Base-by-base conservation (phyloP, 345 rosid genomes). In the Boechera stricta region DNA sequence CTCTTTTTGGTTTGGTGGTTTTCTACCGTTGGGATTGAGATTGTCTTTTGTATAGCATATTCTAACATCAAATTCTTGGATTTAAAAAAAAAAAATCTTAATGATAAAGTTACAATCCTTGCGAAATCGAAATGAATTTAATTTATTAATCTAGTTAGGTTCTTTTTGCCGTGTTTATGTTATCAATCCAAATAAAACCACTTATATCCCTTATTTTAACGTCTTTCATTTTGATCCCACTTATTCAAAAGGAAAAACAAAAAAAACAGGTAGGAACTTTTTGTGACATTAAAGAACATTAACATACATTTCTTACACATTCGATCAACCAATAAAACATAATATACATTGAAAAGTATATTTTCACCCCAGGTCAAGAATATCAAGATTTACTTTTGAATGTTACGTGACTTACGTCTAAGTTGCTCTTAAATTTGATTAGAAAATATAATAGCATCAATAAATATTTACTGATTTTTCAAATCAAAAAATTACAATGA, bases 1-100 rank as follows among this genome's bases (percentile, higher is more conserved):
- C 53, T 53, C 31, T n/a, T 62, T 62, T 44, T 44, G 44, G 32
- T 69, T 69, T 33, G 42, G 49, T 70, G 45, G 26, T 5, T 21
- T 21, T 21, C 24, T 21, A 21, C 24, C 24, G 24, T 21, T 21
- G 24, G 24, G 24, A 21, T 21, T 21, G 24, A 21, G 1, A 21
- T 21, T 21, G 24, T 21, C 24, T 21, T 21, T 21, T 21, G 24
- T 21, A 21, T 21, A 21, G 24, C 1, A 21, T 21, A 21, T 21
- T 21, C 24, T 21, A 21, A 21, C 24, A 21, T 21, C 24, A 21
- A 21, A 21, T 21, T 21, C 24, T 21, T 21, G 24, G 24, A 21
- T 21, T 21, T 21, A 21, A 21, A 1, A 21, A 21, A 21, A 21
- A 21, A 21, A 21, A 21, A 21, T 21, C 24, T 21, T 21, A 21